Evolutionary conservation across 495 filamentous ascomycete genomes (phyloP), one percentile per base, ranked within the genome.

Genomic region (Talaromyces proteolyticus): DNA sequence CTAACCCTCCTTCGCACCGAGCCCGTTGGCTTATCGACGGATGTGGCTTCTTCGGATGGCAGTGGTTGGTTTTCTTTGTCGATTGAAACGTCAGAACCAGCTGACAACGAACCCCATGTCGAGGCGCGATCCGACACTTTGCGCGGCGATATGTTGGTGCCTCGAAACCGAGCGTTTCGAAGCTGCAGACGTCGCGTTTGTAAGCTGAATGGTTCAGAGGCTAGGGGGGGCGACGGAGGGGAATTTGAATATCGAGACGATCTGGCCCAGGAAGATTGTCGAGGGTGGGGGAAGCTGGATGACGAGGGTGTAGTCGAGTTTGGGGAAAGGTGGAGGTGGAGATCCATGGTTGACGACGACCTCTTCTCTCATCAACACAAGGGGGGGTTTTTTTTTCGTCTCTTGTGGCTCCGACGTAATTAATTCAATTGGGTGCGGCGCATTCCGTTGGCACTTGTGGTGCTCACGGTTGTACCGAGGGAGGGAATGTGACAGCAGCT

Each of bases 121-220:
- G 53, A 43, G 22, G 47, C 20, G 14, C 41, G 47, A 39, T 46
- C 53, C 17, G 53, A 51, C 12, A 50, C 57, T 19, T 58, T 60
- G 10, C 57, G 47, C 45, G 46, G 51, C 8, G 63, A 56, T 11
- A 64, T 48, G n/a, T 42, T 36, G 11, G 56, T 48, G 23, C 50
- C 64, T 29, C 57, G 55, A 44, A 67, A 67, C 5, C 64, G 64
- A 39, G 61, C 60, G 57, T 67, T 62, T 45, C 64, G 63, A 23
- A 66, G 45, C 42, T 64, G 58, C 22, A 67, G 51, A 17, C 58
- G 58, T 40, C 63, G 53, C 26, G 55, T 59, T 45, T 64, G 64
- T 5, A 56, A 54, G 47, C 52, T 57, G 40, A 59, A 56, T 29
- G 50, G 53, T 19, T 55, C 56, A 11, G 24, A 21, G 24, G 51